phyloP scores from a whole-genome alignment of 352 stramenopile species.

The Globisporangium alternatum region DNA sequence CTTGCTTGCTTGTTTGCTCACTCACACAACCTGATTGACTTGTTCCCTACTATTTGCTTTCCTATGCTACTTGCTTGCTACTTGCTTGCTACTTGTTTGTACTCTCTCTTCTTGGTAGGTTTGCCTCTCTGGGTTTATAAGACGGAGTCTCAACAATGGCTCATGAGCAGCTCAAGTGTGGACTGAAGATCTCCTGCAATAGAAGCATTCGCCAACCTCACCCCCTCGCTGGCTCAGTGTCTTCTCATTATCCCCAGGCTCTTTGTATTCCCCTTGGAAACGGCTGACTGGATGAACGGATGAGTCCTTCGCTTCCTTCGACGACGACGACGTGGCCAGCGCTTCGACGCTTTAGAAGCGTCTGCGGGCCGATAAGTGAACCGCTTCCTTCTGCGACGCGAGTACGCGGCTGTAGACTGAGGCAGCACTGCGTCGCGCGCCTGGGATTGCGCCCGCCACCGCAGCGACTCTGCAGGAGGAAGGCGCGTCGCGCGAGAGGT shows the following conservation, averaged over 20 bases:
- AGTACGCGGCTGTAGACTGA: constrained; percentile 24
- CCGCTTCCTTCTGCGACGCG: constrained; percentile 27
- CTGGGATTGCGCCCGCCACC: background rate
- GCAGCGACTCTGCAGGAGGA: constrained; percentile 10
- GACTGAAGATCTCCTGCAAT: constrained; percentile 8
- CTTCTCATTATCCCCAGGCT: background rate
- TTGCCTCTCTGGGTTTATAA: constrained; percentile 50
- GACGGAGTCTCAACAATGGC: background rate
- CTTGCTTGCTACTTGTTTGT: background rate
- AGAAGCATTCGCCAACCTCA: background rate
- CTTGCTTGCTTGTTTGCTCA: background rate
- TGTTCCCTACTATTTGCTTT: constrained; percentile 11
- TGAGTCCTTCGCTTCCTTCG: constrained; percentile 9
- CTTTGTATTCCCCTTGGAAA: background rate
- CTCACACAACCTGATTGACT: constrained; percentile 2
- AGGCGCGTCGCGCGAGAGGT: background rate
- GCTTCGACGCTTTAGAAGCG: constrained; percentile 25
- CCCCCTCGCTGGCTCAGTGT: background rate
- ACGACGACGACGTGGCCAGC: background rate
- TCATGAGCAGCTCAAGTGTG: background rate
- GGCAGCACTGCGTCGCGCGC: constrained; percentile 18
- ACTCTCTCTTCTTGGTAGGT: constrained; percentile 24
- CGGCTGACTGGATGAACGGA: background rate
- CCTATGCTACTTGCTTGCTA: constrained; percentile 4
- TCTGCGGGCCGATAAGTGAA: constrained; percentile 19